Conservation (phyloP, 179 eudicot species). For the Silene vulgaris region DNA sequence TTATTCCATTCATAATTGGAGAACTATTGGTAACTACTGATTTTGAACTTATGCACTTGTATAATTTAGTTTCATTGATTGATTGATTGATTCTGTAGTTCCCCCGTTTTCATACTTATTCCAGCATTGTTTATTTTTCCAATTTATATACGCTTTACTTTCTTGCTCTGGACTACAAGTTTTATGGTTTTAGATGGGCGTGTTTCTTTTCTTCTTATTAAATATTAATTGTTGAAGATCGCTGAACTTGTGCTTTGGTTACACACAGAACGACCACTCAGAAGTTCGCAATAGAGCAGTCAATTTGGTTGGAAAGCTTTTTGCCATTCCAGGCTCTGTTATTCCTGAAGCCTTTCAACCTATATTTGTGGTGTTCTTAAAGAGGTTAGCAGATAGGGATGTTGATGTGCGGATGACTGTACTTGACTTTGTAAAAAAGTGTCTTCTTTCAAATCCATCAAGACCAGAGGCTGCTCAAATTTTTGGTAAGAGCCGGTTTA, state of each 20-base stretch:
- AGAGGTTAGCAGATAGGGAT: constrained; percentile 82
- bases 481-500: constrained; percentile 47
- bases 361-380: constrained; percentile 74
- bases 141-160: neutral
- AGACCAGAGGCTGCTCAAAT: constrained; percentile 79
- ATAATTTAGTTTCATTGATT: neutral
- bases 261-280: constrained; percentile 68
- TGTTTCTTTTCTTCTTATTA: constrained; percentile 5
- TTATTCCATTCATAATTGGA: constrained; percentile 81
- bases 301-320: constrained; percentile 76
- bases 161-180: neutral
- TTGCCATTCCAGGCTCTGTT: constrained; percentile 67
- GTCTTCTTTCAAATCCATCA: constrained; percentile 68
- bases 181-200: neutral
- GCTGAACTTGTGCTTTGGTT: constrained; percentile 16
- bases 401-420: constrained; percentile 82
- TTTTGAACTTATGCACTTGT: constrained; percentile 8
- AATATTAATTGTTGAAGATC: constrained; percentile 11
- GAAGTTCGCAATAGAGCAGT: constrained; percentile 78
- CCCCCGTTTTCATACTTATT: constrained; percentile 7
- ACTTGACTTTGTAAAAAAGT: constrained; percentile 67
- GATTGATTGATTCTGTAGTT: neutral
- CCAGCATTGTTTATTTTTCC: neutral
- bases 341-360: constrained; percentile 69
- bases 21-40: constrained; percentile 72